Evolutionary conservation across 2,329 filamentous ascomycete genomes (phyloP).

Genomic region (Monosporascus cannonballus): DNA sequence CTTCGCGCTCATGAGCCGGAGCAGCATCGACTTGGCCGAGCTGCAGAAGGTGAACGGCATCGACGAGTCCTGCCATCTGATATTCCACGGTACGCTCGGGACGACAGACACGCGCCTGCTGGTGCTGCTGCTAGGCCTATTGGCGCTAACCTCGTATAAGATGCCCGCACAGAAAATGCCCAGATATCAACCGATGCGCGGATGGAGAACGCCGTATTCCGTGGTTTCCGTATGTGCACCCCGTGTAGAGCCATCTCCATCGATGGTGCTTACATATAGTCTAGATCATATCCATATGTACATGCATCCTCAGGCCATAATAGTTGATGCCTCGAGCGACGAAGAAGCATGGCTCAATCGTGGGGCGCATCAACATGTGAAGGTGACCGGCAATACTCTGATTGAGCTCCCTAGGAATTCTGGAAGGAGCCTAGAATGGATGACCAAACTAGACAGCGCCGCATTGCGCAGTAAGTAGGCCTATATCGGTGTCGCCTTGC

Average conservation of each 20-base stretch:
- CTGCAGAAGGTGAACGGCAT: slow-evolving; percentile 75
- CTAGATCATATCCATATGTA: slow-evolving; percentile 62
- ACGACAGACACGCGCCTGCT: neutral
- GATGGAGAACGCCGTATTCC: slow-evolving; percentile 57
- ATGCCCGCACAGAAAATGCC: slow-evolving; percentile 74
- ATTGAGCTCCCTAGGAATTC: slow-evolving; percentile 67
- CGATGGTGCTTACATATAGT: slow-evolving; percentile 12
- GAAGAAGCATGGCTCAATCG: slow-evolving; percentile 66
- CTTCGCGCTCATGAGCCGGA: slow-evolving; percentile 70
- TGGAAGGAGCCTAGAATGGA: slow-evolving; percentile 64
- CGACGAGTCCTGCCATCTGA: slow-evolving; percentile 61
- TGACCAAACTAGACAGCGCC: slow-evolving; percentile 68
- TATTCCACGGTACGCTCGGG: slow-evolving; percentile 43
- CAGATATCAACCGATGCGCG: slow-evolving; percentile 63
- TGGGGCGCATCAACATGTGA: slow-evolving; percentile 51
- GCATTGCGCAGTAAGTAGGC: slow-evolving; percentile 54
- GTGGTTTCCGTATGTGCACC: slow-evolving; percentile 52
- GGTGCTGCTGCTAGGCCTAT: neutral
- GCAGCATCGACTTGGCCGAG: slow-evolving; percentile 61
- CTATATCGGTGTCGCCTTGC: neutral
- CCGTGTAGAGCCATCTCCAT: neutral
- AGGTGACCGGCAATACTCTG: slow-evolving; percentile 49
- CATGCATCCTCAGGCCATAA: slow-evolving; percentile 70
- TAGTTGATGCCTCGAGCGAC: slow-evolving; percentile 60
- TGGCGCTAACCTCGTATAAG: slow-evolving; percentile 30